Conservation (phyloP, 208 protist genomes). For the Leishmania gerbilli region DNA sequence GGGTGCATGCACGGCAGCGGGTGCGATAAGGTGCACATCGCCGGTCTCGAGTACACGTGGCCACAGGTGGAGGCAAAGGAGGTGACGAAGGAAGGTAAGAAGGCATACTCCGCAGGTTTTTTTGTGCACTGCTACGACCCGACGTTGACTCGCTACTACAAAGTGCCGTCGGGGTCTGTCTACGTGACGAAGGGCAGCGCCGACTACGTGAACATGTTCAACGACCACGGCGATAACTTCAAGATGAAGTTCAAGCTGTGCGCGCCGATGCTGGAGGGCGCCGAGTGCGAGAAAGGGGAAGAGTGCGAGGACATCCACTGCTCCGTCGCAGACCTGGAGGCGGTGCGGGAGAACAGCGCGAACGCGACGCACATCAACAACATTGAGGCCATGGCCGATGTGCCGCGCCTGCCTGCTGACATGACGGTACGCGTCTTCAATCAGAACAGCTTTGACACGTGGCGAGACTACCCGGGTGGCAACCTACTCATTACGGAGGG, state of each 20-base stretch:
- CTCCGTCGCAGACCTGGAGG: constrained; percentile 42
- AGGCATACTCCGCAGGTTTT: constrained; percentile 60
- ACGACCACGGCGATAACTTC: constrained; percentile 87
- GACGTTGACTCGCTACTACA: constrained; percentile 70
- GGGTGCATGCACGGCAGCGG: constrained; percentile 61
- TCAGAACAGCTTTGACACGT: constrained; percentile 75
- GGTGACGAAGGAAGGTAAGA: constrained; percentile 28
- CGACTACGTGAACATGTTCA: constrained; percentile 80
- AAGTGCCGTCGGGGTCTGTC: constrained; percentile 68
- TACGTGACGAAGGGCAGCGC: constrained; percentile 58
- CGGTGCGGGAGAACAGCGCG: constrained; percentile 35
- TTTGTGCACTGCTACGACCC: constrained; percentile 74
- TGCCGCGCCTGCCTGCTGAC: constrained; percentile 55
- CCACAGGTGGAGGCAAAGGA: constrained; percentile 45
- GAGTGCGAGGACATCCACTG: constrained; percentile 66
- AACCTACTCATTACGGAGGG: constrained; percentile 77
- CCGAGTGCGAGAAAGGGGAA: constrained; percentile 27
- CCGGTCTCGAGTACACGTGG: constrained; percentile 77
- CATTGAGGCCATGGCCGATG: constrained; percentile 40
- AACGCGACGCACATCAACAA: constrained; percentile 75
- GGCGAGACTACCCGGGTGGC: constrained; percentile 66
- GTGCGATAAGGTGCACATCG: constrained; percentile 81
- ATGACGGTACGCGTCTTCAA: constrained; percentile 84
- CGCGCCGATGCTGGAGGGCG: constrained; percentile 19
- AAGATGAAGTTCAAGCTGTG: constrained; percentile 81